Percentiles rank a stretch among this genome's conserved stretches.
phyloP scores from a whole-genome alignment of 305 asterid species.

The Fraxinus paxiana region DNA sequence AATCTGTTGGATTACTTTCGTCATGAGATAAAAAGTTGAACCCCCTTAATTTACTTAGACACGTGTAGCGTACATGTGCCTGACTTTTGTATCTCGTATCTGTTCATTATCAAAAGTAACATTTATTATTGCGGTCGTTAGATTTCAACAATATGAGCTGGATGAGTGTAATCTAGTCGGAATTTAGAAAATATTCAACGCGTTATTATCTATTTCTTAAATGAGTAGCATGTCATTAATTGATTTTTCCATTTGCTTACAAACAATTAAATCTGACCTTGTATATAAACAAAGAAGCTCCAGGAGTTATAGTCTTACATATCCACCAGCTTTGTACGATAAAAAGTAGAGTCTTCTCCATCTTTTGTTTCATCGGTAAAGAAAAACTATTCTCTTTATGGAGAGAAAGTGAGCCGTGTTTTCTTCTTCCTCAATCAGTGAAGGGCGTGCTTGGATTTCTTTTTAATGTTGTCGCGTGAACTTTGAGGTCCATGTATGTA shows the following conservation, averaged over 20 bases:
- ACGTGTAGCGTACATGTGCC: not conserved
- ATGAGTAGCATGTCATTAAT: not conserved
- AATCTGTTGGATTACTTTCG: not conserved
- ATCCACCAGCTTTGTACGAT: not conserved
- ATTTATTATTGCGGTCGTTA: not conserved
- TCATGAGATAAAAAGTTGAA: not conserved
- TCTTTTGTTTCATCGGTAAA: not conserved
- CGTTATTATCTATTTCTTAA: not conserved
- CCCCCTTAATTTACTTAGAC: not conserved
- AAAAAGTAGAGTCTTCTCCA: not conserved
- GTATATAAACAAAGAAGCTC: not conserved
- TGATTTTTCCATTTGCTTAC: conserved; percentile 4
- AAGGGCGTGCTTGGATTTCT: not conserved
- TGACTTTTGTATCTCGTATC: not conserved
- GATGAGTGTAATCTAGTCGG: not conserved
- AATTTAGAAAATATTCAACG: not conserved
- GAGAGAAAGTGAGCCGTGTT: not conserved
- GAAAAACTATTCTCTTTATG: not conserved
- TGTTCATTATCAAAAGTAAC: not conserved
- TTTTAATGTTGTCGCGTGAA: not conserved
- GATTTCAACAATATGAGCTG: not conserved
- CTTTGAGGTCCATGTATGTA: not conserved
- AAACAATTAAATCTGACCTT: not conserved
- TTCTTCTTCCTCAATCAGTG: not conserved
- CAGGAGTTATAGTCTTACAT: not conserved